Conservation (phyloP, 202 grass and related monocot species). For the Schoenoplectus tabernaemontani region DNA sequence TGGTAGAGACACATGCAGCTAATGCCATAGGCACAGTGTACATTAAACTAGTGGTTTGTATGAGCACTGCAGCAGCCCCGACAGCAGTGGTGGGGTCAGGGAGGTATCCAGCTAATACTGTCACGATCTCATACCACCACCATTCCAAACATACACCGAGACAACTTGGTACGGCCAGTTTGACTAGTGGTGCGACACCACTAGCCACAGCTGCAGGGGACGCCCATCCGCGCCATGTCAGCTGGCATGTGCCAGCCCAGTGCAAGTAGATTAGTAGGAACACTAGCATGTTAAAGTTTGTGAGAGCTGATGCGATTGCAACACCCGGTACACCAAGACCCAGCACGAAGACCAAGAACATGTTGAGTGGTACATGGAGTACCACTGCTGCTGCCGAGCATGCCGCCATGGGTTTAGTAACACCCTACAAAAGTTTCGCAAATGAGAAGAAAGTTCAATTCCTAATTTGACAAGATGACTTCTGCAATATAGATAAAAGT, state of each 20-base stretch:
- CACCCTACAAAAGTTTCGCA: slow-evolving; percentile 30
- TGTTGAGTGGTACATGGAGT: slow-evolving; percentile 78
- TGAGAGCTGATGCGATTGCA: slow-evolving; percentile 62
- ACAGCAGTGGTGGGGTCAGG: slow-evolving; percentile 64
- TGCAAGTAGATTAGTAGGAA: slow-evolving; percentile 69
- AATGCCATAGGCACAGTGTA: slow-evolving; percentile 89
- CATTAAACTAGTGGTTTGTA: slow-evolving; percentile 94
- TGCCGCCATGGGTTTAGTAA: slow-evolving; percentile 79
- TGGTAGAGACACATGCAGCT: slow-evolving; percentile 71
- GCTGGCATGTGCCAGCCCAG: slow-evolving; percentile 45
- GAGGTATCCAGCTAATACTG: slow-evolving; percentile 78
- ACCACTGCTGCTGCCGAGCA: slow-evolving; percentile 73
- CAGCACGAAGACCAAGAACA: slow-evolving; percentile 56
- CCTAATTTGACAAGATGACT: not conserved
- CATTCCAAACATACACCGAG: slow-evolving; percentile 37
- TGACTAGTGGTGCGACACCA: slow-evolving; percentile 39
- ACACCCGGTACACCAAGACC: slow-evolving; percentile 79
- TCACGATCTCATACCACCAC: slow-evolving; percentile 68
- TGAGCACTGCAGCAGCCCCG: slow-evolving; percentile 71
- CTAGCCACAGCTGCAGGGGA: slow-evolving; percentile 25
- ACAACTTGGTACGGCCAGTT: slow-evolving; percentile 59
- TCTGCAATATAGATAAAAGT: not conserved
- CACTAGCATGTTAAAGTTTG: slow-evolving; percentile 84
- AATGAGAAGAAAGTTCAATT: not conserved
- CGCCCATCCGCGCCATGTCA: slow-evolving; percentile 63